Conservation (phyloP, 768 basidiomycete species). For the Lentinula guzmanii region DNA sequence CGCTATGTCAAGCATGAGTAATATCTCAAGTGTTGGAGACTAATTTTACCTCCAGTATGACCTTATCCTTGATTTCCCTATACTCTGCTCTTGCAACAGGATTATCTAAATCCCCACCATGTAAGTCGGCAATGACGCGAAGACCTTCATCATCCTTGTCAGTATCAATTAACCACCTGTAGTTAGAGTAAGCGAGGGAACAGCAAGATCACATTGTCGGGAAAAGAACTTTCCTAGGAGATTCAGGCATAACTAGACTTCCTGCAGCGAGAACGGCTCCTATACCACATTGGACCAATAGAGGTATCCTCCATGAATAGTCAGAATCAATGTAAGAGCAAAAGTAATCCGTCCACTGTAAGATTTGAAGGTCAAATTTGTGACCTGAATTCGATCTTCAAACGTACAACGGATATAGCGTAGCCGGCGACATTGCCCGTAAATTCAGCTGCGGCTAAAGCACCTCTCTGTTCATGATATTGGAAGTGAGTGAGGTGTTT, state of each 20-base stretch:
- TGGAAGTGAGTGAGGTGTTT: neutral
- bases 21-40: neutral
- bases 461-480: conserved; percentile 59
- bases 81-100: conserved; percentile 73
- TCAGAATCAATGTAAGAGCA: conserved; percentile 85
- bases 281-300: conserved; percentile 84
- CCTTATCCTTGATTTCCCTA: conserved; percentile 80
- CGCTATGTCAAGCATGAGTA: conserved; percentile 38
- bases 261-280: conserved; percentile 76
- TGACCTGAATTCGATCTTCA: neutral
- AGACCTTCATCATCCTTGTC: conserved; percentile 83
- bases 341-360: conserved; percentile 90
- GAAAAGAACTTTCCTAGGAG: conserved; percentile 55
- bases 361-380: neutral
- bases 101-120: conserved; percentile 73
- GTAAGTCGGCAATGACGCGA: conserved; percentile 81
- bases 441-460: conserved; percentile 92
- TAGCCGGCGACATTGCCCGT: conserved; percentile 92
- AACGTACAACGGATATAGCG: conserved; percentile 78
- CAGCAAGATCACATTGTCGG: neutral
- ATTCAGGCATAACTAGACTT: conserved; percentile 83
- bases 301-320: conserved; percentile 86
- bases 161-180: conserved; percentile 85
- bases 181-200: neutral
- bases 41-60: conserved; percentile 54